Evolutionary conservation across 768 basidiomycete genomes (phyloP).

Genomic region (Tricholoma sp.): DNA sequence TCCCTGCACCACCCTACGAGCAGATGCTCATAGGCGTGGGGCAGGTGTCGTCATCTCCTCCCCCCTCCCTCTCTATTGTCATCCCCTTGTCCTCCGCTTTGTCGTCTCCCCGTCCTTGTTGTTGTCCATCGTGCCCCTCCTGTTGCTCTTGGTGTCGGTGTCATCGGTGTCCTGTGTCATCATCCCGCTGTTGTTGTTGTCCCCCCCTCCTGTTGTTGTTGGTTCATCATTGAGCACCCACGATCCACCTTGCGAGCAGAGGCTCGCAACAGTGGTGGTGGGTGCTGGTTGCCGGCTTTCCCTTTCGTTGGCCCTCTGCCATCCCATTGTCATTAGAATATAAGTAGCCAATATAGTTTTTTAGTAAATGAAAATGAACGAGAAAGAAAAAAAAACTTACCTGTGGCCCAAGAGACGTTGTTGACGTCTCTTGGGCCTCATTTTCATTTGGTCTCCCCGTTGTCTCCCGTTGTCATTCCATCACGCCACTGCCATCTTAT

Average conservation of each 20-base stretch:
- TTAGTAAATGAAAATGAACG: neutral
- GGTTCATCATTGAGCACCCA: too few species aligned
- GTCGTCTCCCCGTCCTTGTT: too few species aligned
- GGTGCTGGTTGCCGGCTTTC: neutral
- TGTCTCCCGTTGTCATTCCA: neutral
- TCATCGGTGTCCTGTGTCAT: neutral
- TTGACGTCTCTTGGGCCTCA: neutral
- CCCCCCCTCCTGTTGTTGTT: too few species aligned
- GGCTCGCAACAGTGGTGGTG: neutral
- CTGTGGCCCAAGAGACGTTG: too few species aligned
- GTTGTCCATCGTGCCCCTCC: neutral
- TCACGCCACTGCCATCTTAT: neutral
- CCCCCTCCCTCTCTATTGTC: too few species aligned
- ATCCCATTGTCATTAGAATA: neutral
- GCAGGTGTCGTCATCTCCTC: too few species aligned
- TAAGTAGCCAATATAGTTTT: neutral
- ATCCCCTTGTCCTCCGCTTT: neutral
- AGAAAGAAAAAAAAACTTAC: neutral
- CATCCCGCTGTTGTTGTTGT: neutral
- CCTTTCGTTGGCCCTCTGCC: neutral
- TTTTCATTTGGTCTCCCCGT: neutral
- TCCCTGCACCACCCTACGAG: too few species aligned
- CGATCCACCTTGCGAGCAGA: neutral
- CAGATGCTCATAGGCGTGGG: too few species aligned
- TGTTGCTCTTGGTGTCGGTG: neutral